Conservation (phyloP, 306 rosid genomes). For the Cucurbita moschata region DNA sequence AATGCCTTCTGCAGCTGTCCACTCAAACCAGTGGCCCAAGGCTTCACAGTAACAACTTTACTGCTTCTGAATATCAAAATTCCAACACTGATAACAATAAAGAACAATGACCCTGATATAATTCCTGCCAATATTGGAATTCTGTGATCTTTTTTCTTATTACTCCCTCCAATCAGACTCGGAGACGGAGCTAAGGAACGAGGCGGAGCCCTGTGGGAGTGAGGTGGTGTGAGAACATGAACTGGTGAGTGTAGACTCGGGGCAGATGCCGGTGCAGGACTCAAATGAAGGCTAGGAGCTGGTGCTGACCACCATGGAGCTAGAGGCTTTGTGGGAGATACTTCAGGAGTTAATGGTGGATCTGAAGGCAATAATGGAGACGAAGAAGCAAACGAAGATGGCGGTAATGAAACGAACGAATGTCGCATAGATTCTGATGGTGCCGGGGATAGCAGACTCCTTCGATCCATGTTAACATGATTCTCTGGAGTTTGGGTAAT, state of each 20-base stretch:
- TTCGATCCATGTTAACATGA: no score
- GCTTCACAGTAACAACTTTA: conserved; percentile 65
- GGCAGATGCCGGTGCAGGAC: conserved; percentile 12
- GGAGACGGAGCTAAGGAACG: conserved; percentile 34
- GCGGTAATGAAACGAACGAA: background rate
- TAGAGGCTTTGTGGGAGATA: conserved; percentile 10
- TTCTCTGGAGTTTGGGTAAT: background rate
- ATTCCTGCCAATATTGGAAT: conserved; percentile 31
- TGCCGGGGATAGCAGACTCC: no score
- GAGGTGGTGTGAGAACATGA: conserved; percentile 13
- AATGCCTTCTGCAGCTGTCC: conserved; percentile 94
- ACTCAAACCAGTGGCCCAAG: conserved; percentile 93
- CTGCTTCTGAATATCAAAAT: conserved; percentile 34
- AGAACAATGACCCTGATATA: conserved; percentile 32
- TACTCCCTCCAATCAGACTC: conserved; percentile 7
- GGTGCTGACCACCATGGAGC: conserved; percentile 12
- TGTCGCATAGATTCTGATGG: background rate
- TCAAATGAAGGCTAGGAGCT: conserved; percentile 11
- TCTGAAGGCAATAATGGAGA: conserved; percentile 10
- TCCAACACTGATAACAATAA: conserved; percentile 25
- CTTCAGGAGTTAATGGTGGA: conserved; percentile 24
- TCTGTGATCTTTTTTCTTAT: conserved; percentile 16
- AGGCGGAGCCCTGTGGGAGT: conserved; percentile 12
- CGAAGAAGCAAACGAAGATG: conserved; percentile 8
- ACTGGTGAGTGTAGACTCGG: conserved; percentile 13